Evolutionary conservation across 352 stramenopile genomes (phyloP).

Genomic region (Phytophthora capsici): DNA sequence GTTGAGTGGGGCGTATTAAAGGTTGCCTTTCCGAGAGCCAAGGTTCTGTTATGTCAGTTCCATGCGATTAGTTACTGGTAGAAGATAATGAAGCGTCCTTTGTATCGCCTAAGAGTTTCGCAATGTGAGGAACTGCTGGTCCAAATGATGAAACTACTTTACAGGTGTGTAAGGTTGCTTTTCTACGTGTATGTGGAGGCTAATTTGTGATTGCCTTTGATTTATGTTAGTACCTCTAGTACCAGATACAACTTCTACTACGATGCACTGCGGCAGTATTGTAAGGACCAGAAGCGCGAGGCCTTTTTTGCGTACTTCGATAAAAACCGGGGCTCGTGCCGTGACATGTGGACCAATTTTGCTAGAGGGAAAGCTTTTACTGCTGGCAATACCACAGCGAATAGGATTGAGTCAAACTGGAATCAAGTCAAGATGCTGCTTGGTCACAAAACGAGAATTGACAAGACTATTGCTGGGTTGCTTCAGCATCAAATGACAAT

Average conservation of each 20-base stretch:
- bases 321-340: too few relatives aligned
- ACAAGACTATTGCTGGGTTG: background rate
- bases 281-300: too few relatives aligned
- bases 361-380: too few relatives aligned
- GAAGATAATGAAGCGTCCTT: slow-evolving; percentile 14
- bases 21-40: slow-evolving; percentile 4
- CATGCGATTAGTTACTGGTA: slow-evolving; percentile 23
- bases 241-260: too few relatives aligned
- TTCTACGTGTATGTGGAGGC: too few relatives aligned
- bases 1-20: background rate
- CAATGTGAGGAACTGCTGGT: slow-evolving; percentile 8
- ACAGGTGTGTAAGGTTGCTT: slow-evolving; percentile 6
- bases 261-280: too few relatives aligned
- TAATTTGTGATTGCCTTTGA: too few relatives aligned
- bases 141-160: slow-evolving; percentile 9
- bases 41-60: slow-evolving; percentile 22
- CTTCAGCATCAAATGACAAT: slow-evolving; percentile 1
- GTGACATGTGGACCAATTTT: too few relatives aligned
- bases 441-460: background rate
- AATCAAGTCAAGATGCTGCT: background rate
- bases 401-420: background rate
- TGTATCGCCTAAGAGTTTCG: slow-evolving; percentile 17
- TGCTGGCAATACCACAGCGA: background rate
- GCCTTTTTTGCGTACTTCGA: too few relatives aligned
- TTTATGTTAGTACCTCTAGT: too few relatives aligned